Evolutionary conservation across 352 stramenopile species (phyloP), one percentile per base, ranked within the genome.

Genomic region (Phytophthora tubulina): DNA sequence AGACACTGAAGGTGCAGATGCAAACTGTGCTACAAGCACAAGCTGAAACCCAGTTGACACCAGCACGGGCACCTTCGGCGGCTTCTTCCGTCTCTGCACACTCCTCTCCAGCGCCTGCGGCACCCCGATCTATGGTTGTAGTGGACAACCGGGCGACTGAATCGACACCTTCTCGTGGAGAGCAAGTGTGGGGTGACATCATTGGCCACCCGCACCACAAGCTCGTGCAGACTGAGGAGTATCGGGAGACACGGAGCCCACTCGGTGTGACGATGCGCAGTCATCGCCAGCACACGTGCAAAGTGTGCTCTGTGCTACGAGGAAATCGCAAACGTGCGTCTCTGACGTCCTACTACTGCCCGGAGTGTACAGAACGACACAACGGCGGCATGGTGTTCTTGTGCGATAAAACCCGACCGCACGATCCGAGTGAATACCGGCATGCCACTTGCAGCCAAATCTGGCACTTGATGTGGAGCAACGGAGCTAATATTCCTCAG

Each of bases 241-340:
- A 64, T 41, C 72, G 72, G 6, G 72, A 79, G 56, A 74, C 57
- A 6, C 63, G 49, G 17, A 71, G 51, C 36, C 41, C 72, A 0
- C 31, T 68, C 8, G 72, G 72, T 31, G 41, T 58, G 30, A 61
- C 38, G 32, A 36, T 68, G 3, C 67, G 72, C 35, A 81, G 72
- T 32, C 73, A 67, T 59, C 74, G 70, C 15, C 74, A 74, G 46
- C 70, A 70, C 31, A 66, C 66, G 4, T 81, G 70, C 39, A 81
- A 79, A 73, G 74, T 79, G n/a, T 81, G 74, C 44, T 76, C 68
- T 32, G 39, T 72, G n/a, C 52, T 81, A 56, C 67, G 71, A 41
- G 62, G 70, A 15, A 63, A 65, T 31, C 65, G 74, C 32, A 69
- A 62, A 30, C 66, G 74, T 30, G 56, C 68, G 3, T 73, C 64